phyloP scores from a whole-genome alignment of 1,139 yeast genomes.

The Wickerhamomyces sp. region DNA sequence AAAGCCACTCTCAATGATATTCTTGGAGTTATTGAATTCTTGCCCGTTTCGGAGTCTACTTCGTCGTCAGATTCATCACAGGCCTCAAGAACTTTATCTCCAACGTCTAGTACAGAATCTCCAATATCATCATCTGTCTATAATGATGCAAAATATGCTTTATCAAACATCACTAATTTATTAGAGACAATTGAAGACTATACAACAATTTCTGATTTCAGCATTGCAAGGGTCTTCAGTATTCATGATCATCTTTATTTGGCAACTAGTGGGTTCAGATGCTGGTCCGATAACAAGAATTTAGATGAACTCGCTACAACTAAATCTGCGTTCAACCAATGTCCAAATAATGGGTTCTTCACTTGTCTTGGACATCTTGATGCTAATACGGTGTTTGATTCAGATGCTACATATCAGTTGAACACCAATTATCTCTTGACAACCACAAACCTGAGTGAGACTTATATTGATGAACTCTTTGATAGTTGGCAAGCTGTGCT shows the following conservation, averaged over 20 bases:
- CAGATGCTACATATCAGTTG: too few species aligned
- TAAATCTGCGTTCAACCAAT: background rate
- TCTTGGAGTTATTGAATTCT: background rate
- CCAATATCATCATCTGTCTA: background rate
- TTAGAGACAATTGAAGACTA: background rate
- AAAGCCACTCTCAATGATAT: background rate
- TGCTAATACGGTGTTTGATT: too few species aligned
- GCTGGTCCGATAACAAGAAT: background rate
- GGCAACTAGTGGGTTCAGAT: background rate
- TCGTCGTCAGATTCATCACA: background rate
- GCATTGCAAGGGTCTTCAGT: background rate
- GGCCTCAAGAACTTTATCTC: background rate
- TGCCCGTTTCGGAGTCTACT: too few species aligned
- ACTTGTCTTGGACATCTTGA: background rate
- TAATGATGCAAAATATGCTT: background rate
- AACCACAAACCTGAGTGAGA: too few species aligned
- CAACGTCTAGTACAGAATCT: background rate
- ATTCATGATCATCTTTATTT: background rate
- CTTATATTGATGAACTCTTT: too few species aligned
- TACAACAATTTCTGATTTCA: background rate
- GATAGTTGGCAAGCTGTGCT: too few species aligned
- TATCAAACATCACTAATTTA: background rate
- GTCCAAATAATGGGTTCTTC: background rate
- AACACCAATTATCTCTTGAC: too few species aligned
- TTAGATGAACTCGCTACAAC: background rate